phyloP scores from a whole-genome alignment of 345 rosid species.

The Cardamine chenopodiifolia region DNA sequence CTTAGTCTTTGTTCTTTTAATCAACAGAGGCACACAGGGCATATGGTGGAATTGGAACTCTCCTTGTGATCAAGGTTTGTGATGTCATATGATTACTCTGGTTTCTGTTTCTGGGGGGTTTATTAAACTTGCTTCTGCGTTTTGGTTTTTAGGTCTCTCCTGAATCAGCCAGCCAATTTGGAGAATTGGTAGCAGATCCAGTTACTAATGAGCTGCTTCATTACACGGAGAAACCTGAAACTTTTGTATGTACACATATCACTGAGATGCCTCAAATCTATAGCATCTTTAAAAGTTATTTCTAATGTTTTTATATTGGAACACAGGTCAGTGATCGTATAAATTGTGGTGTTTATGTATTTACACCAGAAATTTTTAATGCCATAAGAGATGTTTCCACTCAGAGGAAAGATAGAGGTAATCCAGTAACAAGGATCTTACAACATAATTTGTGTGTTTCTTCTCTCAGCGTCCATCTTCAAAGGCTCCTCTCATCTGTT shows the following conservation, averaged over 20 bases:
- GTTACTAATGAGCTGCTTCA: slow-evolving; percentile 85
- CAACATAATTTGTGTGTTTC: slow-evolving; percentile 2
- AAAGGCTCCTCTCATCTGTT: slow-evolving; percentile 13
- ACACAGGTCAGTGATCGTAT: slow-evolving; percentile 87
- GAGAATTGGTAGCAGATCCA: slow-evolving; percentile 93
- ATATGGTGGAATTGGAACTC: slow-evolving; percentile 86
- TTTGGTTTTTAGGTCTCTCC: slow-evolving; percentile 67
- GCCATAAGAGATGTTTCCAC: slow-evolving; percentile 72
- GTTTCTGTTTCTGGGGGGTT: neutral
- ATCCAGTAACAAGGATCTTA: slow-evolving; percentile 19
- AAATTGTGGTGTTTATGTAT: slow-evolving; percentile 87
- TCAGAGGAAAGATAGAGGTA: slow-evolving; percentile 77
- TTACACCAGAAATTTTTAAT: slow-evolving; percentile 74
- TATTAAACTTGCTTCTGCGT: neutral
- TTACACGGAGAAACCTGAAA: slow-evolving; percentile 96
- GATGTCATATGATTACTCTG: neutral
- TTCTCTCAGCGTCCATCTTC: slow-evolving; percentile 3
- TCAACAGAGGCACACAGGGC: slow-evolving; percentile 74
- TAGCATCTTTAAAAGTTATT: neutral
- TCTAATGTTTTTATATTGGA: slow-evolving; percentile 19
- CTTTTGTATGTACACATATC: slow-evolving; percentile 78
- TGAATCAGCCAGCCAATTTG: slow-evolving; percentile 89
- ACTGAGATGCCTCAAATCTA: slow-evolving; percentile 1
- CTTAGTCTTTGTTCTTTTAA: slow-evolving; percentile 1
- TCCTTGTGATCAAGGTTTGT: slow-evolving; percentile 81